Evolutionary conservation across 495 filamentous ascomycete species (phyloP).

Genomic region (Lichina pygmaea): DNA sequence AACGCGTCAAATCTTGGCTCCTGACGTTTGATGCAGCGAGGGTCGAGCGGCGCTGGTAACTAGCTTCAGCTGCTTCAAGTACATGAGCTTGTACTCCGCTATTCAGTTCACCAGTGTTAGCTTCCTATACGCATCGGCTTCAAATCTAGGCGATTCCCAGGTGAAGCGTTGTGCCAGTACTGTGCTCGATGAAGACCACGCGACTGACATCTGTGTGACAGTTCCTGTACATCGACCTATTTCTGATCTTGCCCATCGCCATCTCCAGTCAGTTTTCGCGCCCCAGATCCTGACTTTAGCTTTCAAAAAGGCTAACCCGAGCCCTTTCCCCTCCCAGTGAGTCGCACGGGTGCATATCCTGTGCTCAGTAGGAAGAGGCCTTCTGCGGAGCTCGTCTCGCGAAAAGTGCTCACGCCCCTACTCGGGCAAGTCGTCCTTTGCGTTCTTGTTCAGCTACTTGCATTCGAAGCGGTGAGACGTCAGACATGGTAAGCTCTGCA

Average conservation of each 20-base stretch:
- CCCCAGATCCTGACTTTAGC: too few species aligned
- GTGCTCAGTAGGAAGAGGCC: constrained; percentile 59
- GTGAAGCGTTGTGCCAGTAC: constrained; percentile 11
- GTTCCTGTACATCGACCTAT: constrained; percentile 87
- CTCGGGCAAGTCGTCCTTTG: constrained; percentile 71
- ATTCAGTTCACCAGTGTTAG: constrained; percentile 99
- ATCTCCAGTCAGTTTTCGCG: constrained; percentile 48
- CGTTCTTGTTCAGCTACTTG: constrained; percentile 48
- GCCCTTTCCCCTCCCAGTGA: constrained; percentile 27
- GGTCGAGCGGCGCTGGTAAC: constrained; percentile 85
- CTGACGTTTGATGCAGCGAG: constrained; percentile 25
- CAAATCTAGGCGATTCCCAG: constrained; percentile 93
- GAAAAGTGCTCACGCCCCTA: constrained; percentile 75
- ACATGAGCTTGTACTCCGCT: constrained; percentile 95
- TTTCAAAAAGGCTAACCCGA: not conserved
- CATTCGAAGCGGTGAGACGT: constrained; percentile 38
- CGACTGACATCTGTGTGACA: constrained; percentile 4
- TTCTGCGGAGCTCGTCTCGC: constrained; percentile 75
- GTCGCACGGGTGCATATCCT: constrained; percentile 71
- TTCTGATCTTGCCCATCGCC: constrained; percentile 82
- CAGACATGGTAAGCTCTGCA: constrained; percentile 40
- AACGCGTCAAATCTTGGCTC: too few species aligned
- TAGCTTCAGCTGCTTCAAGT: constrained; percentile 99
- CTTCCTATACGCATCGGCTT: constrained; percentile 86
- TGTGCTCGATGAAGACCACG: too few species aligned